Evolutionary conservation across 306 rosid species (phyloP).

Genomic region (Senna tora): DNA sequence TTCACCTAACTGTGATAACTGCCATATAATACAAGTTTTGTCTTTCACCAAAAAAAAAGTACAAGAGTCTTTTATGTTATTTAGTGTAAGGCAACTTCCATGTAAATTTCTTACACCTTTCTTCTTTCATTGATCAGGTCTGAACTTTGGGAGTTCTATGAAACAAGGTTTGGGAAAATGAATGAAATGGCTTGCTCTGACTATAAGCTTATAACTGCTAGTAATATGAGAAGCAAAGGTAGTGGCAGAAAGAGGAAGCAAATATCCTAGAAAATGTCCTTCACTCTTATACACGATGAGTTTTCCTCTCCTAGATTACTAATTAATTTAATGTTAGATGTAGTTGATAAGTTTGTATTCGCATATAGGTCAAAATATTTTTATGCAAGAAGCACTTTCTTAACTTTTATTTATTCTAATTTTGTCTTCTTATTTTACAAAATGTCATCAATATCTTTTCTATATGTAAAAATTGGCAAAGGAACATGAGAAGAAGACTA

Average conservation of each 20-base stretch:
- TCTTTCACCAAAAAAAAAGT: no score
- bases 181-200: conserved; percentile 49
- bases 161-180: conserved; percentile 45
- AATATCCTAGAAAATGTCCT: conserved; percentile 6
- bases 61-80: no score
- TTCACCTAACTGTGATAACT: no score
- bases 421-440: neutral
- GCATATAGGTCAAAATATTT: neutral
- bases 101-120: conserved; percentile 15
- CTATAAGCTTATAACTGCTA: conserved; percentile 52
- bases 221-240: conserved; percentile 45
- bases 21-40: no score
- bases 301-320: neutral
- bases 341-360: neutral
- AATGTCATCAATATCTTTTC: neutral
- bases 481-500: no score
- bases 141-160: conserved; percentile 60
- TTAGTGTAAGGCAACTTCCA: neutral
- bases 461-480: no score
- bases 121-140: conserved; percentile 43
- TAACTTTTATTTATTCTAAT: neutral
- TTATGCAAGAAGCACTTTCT: neutral
- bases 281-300: neutral
- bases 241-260: conserved; percentile 42
- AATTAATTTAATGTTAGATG: neutral